These are phyloP conservation scores for Pyrus hybrid DNA, from an alignment of 331 rosid genomes.

Conservation along the genomic window DNA sequence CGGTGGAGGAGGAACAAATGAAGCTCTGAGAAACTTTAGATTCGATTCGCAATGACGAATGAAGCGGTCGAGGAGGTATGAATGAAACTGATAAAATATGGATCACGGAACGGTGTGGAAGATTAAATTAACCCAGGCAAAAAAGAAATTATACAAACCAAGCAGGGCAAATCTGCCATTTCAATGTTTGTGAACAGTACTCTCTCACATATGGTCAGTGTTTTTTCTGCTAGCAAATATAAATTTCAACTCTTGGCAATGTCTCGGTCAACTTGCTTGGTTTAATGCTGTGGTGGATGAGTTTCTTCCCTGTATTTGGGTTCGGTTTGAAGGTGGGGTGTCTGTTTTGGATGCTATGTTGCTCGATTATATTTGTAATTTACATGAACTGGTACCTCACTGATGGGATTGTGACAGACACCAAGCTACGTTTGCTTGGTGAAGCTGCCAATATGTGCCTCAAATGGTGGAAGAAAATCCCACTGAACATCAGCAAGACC, in stretches of 20 bases:
- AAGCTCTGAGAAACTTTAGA: too few relatives aligned
- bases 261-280: conserved; percentile 43
- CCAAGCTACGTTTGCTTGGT: conserved; percentile 50
- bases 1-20: too few relatives aligned
- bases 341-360: conserved; percentile 66
- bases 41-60: too few relatives aligned
- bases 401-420: conserved; percentile 39
- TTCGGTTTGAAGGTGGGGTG: conserved; percentile 77
- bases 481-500: conserved; percentile 33
- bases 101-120: too few relatives aligned
- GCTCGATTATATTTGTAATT: conserved; percentile 52
- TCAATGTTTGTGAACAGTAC: too few relatives aligned
- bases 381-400: conserved; percentile 59
- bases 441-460: conserved; percentile 50
- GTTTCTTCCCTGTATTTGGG: conserved; percentile 69
- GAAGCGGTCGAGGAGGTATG: too few relatives aligned
- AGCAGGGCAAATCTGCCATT: too few relatives aligned
- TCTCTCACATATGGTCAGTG: too few relatives aligned
- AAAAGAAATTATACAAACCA: too few relatives aligned
- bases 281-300: conserved; percentile 59
- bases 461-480: conserved; percentile 65
- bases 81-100: too few relatives aligned
- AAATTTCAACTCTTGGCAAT: conserved; percentile 21
- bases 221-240: too few relatives aligned
- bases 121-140: too few relatives aligned